Evolutionary conservation across 169 alveolate genomes (phyloP).

Genomic region (Eimeria acervulina): DNA sequence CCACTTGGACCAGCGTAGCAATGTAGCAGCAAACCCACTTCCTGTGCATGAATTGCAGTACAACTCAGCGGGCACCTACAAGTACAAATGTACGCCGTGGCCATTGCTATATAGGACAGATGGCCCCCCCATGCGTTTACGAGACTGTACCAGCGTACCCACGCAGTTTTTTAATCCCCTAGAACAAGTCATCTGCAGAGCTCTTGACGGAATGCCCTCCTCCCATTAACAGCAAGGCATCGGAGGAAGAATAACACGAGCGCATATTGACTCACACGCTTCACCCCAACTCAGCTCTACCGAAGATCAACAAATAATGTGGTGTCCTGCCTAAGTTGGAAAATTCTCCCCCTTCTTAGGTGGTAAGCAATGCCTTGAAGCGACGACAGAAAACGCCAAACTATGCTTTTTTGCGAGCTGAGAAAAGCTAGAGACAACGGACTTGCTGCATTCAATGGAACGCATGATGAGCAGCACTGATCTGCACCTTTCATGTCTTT

Average conservation of each 20-base stretch:
- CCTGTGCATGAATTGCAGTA: not conserved
- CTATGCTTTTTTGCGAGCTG: too few species aligned
- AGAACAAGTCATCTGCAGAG: not conserved
- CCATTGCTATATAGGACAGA: too few species aligned
- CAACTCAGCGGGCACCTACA: not conserved
- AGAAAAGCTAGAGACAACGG: not conserved
- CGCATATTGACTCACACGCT: not conserved
- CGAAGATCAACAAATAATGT: not conserved
- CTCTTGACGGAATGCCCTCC: not conserved
- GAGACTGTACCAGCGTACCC: not conserved
- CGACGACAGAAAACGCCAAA: not conserved
- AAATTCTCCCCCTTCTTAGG: not conserved
- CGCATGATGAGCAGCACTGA: not conserved
- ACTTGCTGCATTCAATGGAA: not conserved
- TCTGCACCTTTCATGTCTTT: not conserved
- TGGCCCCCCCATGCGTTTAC: not conserved
- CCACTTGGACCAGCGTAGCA: not conserved
- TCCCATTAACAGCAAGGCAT: not conserved
- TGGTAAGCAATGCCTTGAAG: not conserved
- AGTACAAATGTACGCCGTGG: not conserved
- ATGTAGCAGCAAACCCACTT: conserved; percentile 21
- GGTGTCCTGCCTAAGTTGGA: not conserved
- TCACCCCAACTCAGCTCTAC: not conserved
- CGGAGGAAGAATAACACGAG: not conserved
- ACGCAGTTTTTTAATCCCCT: not conserved